Base-by-base conservation (phyloP, 768 basidiomycete species). In the Leucocoprinus leucothites region DNA sequence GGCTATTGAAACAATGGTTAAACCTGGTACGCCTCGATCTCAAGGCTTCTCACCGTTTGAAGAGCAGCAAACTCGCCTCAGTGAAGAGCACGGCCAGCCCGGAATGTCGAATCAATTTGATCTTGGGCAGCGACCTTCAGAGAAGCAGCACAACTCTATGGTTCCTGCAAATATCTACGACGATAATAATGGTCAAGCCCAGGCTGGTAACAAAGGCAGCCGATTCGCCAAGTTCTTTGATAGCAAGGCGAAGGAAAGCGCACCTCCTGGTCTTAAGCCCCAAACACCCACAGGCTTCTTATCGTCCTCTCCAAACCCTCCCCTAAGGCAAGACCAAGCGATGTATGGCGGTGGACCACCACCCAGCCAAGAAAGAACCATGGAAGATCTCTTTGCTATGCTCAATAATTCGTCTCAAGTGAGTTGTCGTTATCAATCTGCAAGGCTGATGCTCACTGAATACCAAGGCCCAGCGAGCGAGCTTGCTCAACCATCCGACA, bases 171-270 rank as follows among this genome's bases (percentile, higher is more conserved):
- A 44, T 18, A 19, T 35, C 16, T 43, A 34, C 21, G 54, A 56
- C 14, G 54, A 56, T 21, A 35, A 16, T 25, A 48, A 34, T n/a
- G 31, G 47, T 13, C 24, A 34, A 14, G 76, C 79, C 28, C 73
- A 80, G 63, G 74, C 81, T 13, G 71, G 75, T 28, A 77, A 76
- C 22, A 90, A 86, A 67, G 90, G 90, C 38, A 92, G 90, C 65
- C 84, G 91, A 35, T 88, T 92, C 66, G 91, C 89, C 28, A 93
- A 91, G 65, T 91, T 91, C 68, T 93, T 92, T 59, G 90, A 92
- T 61, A 79, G 79, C n/a, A 91, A 89, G 67, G 68, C 72, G 22
- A 78, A 77, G 58, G 84, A 85, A 13, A 63, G 62, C 18, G 60
- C 59, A 26, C 48, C 63, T 18, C 58, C 68, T 36, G 59, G 69